Evolutionary conservation across 1,139 yeast species (phyloP), one percentile per base, ranked within the genome.

Genomic region (Protomyces pachydermus): DNA sequence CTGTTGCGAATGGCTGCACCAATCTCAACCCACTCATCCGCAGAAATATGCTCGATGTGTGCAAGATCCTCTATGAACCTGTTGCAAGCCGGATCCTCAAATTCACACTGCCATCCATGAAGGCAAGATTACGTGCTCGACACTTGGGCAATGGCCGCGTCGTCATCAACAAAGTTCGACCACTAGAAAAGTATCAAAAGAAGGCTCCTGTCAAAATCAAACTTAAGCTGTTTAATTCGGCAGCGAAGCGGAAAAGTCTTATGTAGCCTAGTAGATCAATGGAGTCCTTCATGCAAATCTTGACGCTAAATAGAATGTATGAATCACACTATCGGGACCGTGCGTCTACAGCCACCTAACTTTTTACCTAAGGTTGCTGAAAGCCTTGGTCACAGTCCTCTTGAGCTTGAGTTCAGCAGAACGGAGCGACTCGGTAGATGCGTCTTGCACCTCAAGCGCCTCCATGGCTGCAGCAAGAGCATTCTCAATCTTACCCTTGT

Each of bases 351-450:
- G 42, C 12, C 20, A 42, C 18, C 23, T 6, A n/a, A n/a, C 48
- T 18, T 42, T 63, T 38, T 64, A 61, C 87, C 89, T 91, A 86
- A 97, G 97, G 81, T 97, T 85, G 76, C 97, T 88, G 91, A 91
- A 89, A 80, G 98, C 98, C 86, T 91, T 93, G 84, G 97, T 91
- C 80, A 91, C 97, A 79, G 95, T 97, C 83, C 98, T 88, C 91
- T 93, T 93, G 80, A 93, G 89, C 80, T 91, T 87, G 79, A 95
- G 90, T 85, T 93, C 98, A 78, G 98, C 98, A 87, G 90, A 93
- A 88, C 98, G 89, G 84, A 83, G 86, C 81, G 91, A 97, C 77
- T 93, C 98, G 79, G 97, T 93, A 75, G 95, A 77, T 70, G 97
- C 85, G 74, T 93, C 98, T 84, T 91, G 97, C 73, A 93, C 83